Conservation (phyloP, 2,329 filamentous ascomycete genomes). For the Colletotrichum sp. region DNA sequence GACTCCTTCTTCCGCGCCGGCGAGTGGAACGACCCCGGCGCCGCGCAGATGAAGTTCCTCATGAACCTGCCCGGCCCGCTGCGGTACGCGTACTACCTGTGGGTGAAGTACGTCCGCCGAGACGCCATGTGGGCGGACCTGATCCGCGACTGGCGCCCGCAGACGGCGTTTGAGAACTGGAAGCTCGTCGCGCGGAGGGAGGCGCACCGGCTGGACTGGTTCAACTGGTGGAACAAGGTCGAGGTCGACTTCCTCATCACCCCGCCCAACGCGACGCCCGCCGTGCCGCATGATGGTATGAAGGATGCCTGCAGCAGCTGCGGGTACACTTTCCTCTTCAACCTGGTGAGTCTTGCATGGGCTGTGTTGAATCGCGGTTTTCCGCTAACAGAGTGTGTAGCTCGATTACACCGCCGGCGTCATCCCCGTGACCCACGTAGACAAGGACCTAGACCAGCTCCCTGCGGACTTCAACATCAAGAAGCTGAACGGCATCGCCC, state of each 20-base stretch:
- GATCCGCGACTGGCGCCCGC: slow-evolving; percentile 74
- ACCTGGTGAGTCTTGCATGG: slow-evolving; percentile 66
- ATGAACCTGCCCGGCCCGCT: slow-evolving; percentile 75
- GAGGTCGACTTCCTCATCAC: slow-evolving; percentile 80
- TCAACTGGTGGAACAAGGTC: slow-evolving; percentile 80
- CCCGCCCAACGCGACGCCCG: slow-evolving; percentile 89
- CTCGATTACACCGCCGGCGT: slow-evolving; percentile 87
- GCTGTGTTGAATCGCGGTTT: too few species aligned
- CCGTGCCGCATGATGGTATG: slow-evolving; percentile 87
- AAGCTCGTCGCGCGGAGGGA: slow-evolving; percentile 79
- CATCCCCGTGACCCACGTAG: slow-evolving; percentile 84
- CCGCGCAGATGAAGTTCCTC: slow-evolving; percentile 74
- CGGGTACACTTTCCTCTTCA: slow-evolving; percentile 94
- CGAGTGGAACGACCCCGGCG: slow-evolving; percentile 82
- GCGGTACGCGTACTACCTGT: slow-evolving; percentile 87
- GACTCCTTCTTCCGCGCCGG: slow-evolving; percentile 76
- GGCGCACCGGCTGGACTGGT: slow-evolving; percentile 77
- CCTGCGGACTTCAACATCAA: slow-evolving; percentile 64
- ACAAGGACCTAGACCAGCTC: slow-evolving; percentile 69
- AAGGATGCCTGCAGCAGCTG: slow-evolving; percentile 83
- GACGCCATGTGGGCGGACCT: slow-evolving; percentile 82
- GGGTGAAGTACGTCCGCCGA: slow-evolving; percentile 81
- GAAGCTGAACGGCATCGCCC: slow-evolving; percentile 78
- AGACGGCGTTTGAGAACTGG: slow-evolving; percentile 82
- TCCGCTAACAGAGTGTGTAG: slow-evolving; percentile 39